phyloP scores from a whole-genome alignment of 768 basidiomycete genomes.

The Rossbeevera mucosa region DNA sequence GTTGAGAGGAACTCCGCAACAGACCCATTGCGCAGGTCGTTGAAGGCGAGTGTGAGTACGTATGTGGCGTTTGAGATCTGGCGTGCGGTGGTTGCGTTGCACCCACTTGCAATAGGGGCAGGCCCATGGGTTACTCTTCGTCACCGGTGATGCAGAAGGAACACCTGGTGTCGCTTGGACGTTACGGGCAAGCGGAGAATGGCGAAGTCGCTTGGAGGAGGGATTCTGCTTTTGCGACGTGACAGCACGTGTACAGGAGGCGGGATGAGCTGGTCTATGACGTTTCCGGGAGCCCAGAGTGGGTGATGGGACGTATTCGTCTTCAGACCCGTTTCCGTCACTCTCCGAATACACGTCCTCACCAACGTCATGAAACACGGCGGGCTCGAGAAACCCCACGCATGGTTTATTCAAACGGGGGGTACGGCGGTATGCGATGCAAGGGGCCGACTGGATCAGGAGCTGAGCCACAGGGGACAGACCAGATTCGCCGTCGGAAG shows the following conservation, averaged over 20 bases:
- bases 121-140: slow-evolving; percentile 34
- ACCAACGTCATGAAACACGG: slow-evolving; percentile 11
- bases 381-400: not conserved
- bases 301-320: slow-evolving; percentile 43
- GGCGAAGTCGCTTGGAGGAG: slow-evolving; percentile 26
- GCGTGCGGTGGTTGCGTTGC: slow-evolving; percentile 46
- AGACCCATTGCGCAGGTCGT: slow-evolving; percentile 36
- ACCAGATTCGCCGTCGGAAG: not conserved
- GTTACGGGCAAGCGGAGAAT: slow-evolving; percentile 43
- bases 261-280: slow-evolving; percentile 16
- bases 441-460: not conserved
- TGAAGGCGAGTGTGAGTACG: slow-evolving; percentile 43
- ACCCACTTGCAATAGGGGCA: slow-evolving; percentile 48
- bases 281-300: slow-evolving; percentile 33
- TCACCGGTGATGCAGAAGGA: slow-evolving; percentile 10
- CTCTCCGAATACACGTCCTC: slow-evolving; percentile 35
- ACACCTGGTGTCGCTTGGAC: slow-evolving; percentile 33
- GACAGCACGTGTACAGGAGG: not conserved
- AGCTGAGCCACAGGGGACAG: not conserved
- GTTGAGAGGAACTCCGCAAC: slow-evolving; percentile 32
- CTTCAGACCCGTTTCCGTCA: slow-evolving; percentile 38
- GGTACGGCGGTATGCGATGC: slow-evolving; percentile 4
- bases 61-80: slow-evolving; percentile 59
- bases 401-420: slow-evolving; percentile 14
- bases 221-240: slow-evolving; percentile 6